Base-by-base conservation (phyloP, 345 rosid species). In the Anacardium occidentale region DNA sequence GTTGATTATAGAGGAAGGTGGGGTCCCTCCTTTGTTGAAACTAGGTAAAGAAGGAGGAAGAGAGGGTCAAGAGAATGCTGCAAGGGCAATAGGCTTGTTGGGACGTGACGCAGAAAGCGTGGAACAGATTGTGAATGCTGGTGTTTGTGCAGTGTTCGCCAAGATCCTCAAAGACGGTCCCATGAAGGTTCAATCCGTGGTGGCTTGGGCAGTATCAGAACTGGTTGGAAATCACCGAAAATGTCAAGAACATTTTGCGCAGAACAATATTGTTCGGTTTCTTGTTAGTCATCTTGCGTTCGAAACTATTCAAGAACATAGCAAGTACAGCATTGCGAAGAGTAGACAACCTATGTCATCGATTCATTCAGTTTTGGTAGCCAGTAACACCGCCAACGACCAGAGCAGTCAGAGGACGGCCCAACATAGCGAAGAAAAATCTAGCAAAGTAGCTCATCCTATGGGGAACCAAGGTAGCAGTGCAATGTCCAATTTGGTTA, bases 241-340 rank as follows among this genome's bases (percentile, higher is more conserved):
- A 76, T 87, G 92, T 74, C 92, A 86, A 62, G 94, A 89, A 64
- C 94, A 91, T 76, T 91, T 91, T 14, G 88, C 89, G 2, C 89
- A 86, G 83, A 86, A 80, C 83, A 91, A 87, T 21, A 87, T 88
- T 14, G 91, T 94, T 25, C 84, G 93, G 20, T 84, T 87, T 78
- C 92, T 94, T 0, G 91, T 90, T 13, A 89, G 92, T 51, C 98
- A 91, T 76, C 82, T 94, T 4, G 97, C 96, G n/a, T 91, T 94
- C 13, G 96, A 94, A 77, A 94, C 96, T 15, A 86, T 91, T 56
- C 89, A 88, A 70, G 97, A 94, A 47, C 97, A 91, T 52, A 85
- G 89, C 50, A 89, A 82, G 77, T 89, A 91, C 21, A 78, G 88
- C 3, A 84, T 89, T 62, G 72, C 77, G 11, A 37, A 5, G 4